Evolutionary conservation across 2,329 filamentous ascomycete genomes (phyloP).

Genomic region (Penicillium sp.): DNA sequence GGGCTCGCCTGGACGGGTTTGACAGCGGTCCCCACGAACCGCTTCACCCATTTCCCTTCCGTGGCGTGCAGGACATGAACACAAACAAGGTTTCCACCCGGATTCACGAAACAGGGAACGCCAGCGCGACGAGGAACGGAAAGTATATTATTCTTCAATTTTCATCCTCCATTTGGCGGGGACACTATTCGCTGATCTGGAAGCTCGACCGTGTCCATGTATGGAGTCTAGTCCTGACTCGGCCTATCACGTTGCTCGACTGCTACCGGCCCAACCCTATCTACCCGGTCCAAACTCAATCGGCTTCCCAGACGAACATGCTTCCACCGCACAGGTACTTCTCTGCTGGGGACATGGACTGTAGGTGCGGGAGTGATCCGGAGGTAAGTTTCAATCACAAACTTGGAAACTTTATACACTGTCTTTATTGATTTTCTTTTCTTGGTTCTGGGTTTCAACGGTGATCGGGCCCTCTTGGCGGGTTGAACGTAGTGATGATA

Average conservation of each 20-base stretch:
- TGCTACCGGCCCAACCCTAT: constrained; percentile 17
- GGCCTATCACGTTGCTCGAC: constrained; percentile 12
- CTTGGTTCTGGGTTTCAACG: background rate
- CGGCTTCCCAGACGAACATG: constrained; percentile 9
- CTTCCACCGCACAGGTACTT: constrained; percentile 9
- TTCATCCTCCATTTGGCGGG: background rate
- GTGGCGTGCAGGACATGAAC: background rate
- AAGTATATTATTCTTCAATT: background rate
- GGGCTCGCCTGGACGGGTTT: constrained; percentile 8
- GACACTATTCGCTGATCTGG: constrained; percentile 3
- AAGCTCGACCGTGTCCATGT: constrained; percentile 3
- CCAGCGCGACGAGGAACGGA: no score
- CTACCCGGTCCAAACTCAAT: constrained; percentile 22
- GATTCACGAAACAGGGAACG: background rate
- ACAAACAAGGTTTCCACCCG: constrained; percentile 7
- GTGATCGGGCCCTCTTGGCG: background rate
- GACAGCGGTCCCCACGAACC: constrained; percentile 16
- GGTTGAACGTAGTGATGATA: no score
- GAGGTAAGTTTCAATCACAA: constrained; percentile 1
- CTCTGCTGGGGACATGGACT: no score
- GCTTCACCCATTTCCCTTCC: constrained; percentile 3
- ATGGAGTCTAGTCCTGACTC: constrained; percentile 1
- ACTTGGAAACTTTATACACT: background rate
- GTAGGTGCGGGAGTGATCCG: background rate
- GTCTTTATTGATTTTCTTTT: background rate